Evolutionary conservation across 2,329 filamentous ascomycete genomes (phyloP).

Genomic region (Tolypocladium ovalisporum): DNA sequence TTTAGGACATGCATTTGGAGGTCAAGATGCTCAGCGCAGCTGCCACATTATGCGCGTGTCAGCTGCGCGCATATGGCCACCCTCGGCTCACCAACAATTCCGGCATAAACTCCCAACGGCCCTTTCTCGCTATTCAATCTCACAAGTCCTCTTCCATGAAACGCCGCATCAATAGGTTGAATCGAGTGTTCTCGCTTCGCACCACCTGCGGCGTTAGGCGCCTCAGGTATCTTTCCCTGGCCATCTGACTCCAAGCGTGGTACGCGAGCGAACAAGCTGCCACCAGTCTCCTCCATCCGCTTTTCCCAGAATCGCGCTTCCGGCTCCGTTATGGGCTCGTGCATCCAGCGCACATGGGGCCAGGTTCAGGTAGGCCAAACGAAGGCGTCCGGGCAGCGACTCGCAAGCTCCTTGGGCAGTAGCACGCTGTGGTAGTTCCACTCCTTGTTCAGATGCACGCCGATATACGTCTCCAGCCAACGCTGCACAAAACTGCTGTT

Average conservation of each 20-base stretch:
- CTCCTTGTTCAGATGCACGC: background rate
- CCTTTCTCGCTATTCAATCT: background rate
- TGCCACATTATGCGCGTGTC: no score
- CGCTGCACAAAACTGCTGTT: slow-evolving; percentile 6
- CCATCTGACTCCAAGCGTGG: slow-evolving; percentile 8
- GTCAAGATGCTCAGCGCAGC: no score
- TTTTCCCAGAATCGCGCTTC: slow-evolving; percentile 3
- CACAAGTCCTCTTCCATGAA: slow-evolving; percentile 7
- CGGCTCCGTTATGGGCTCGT: slow-evolving; percentile 2
- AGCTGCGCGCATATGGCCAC: no score
- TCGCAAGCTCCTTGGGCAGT: slow-evolving; percentile 3
- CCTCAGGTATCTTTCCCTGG: background rate
- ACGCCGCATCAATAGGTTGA: slow-evolving; percentile 7
- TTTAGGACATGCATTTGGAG: no score
- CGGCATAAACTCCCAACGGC: no score
- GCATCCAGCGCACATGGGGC: slow-evolving; percentile 8
- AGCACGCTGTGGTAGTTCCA: slow-evolving; percentile 4
- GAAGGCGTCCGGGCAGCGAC: slow-evolving; percentile 3
- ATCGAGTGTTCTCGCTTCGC: slow-evolving; percentile 5
- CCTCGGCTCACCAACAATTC: no score
- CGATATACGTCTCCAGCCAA: slow-evolving; percentile 5
- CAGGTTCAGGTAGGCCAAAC: slow-evolving; percentile 9
- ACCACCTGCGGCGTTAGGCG: slow-evolving; percentile 3
- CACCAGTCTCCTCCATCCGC: slow-evolving; percentile 4
- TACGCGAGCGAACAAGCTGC: slow-evolving; percentile 7